Conservation (phyloP, 768 basidiomycete species). For the Suillus plorans region DNA sequence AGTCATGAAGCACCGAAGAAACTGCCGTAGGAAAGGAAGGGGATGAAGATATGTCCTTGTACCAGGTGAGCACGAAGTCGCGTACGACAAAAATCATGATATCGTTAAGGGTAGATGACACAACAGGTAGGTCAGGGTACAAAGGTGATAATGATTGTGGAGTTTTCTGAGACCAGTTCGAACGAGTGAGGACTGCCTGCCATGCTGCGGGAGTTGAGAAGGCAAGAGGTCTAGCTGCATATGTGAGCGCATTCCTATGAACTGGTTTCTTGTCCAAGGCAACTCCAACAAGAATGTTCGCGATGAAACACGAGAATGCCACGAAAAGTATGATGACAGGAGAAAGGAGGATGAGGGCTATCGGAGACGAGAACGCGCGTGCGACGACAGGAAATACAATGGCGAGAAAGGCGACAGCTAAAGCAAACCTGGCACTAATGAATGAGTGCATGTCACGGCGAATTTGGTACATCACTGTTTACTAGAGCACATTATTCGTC, state of each 20-base stretch:
- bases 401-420: conserved; percentile 57
- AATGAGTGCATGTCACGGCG: conserved; percentile 33
- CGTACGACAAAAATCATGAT: conserved; percentile 78
- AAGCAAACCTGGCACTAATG: conserved; percentile 51
- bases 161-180: conserved; percentile 82
- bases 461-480: background rate
- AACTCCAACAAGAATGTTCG: conserved; percentile 57
- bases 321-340: conserved; percentile 56
- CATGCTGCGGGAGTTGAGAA: conserved; percentile 95
- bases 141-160: conserved; percentile 69
- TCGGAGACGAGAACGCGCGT: conserved; percentile 64
- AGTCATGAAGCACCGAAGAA: conserved; percentile 68
- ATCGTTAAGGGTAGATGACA: conserved; percentile 75
- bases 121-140: conserved; percentile 58
- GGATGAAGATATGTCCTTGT: conserved; percentile 79
- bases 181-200: conserved; percentile 86
- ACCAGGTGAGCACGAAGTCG: conserved; percentile 92
- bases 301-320: conserved; percentile 48
- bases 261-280: conserved; percentile 48
- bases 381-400: conserved; percentile 53
- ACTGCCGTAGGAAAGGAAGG: conserved; percentile 88
- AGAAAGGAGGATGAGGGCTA: conserved; percentile 60
- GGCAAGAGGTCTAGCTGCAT: conserved; percentile 69
- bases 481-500: background rate
- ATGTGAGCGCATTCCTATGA: conserved; percentile 39